These are phyloP conservation scores for Saccharomyces hybrid DNA, from an alignment of 1,139 yeast species.

Conservation along the genomic window DNA sequence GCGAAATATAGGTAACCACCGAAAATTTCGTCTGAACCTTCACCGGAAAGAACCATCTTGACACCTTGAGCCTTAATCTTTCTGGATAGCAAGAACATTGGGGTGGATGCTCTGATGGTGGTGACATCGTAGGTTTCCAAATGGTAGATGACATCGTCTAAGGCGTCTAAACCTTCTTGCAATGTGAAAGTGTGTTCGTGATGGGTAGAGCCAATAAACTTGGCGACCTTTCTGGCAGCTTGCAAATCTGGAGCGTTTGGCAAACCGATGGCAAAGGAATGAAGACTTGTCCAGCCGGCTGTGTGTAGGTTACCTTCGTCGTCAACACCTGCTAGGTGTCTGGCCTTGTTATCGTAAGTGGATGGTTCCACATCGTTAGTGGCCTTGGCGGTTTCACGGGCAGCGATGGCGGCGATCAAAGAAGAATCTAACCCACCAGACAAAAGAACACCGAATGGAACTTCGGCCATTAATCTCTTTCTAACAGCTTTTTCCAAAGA, in stretches of 20 bases:
- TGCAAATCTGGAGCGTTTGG: constrained; percentile 95
- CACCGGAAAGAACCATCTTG: constrained; percentile 97
- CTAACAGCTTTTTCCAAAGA: constrained; percentile 88
- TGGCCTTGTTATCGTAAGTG: constrained; percentile 39
- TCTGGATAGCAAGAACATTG: constrained; percentile 91
- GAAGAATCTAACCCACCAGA: constrained; percentile 97
- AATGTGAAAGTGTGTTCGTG: constrained; percentile 96
- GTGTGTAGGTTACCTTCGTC: constrained; percentile 72
- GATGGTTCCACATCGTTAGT: constrained; percentile 38
- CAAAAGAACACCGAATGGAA: constrained; percentile 91
- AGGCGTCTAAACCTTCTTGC: constrained; percentile 92
- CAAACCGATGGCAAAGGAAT: constrained; percentile 92
- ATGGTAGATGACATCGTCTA: constrained; percentile 87
- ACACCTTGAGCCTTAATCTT: constrained; percentile 99
- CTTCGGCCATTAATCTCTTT: constrained; percentile 98
- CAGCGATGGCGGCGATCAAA: constrained; percentile 91
- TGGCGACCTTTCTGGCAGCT: constrained; percentile 95
- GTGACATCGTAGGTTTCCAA: constrained; percentile 97
- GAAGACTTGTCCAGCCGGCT: constrained; percentile 77
- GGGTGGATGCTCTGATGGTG: constrained; percentile 96
- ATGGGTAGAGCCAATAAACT: constrained; percentile 88
- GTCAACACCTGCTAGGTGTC: constrained; percentile 84
- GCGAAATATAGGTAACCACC: constrained; percentile 98
- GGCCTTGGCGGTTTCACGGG: constrained; percentile 86
- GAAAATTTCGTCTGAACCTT: constrained; percentile 96